Evolutionary conservation across 495 filamentous ascomycete species (phyloP), one percentile per base, ranked within the genome.

Genomic region (Aeminium ludgeri): DNA sequence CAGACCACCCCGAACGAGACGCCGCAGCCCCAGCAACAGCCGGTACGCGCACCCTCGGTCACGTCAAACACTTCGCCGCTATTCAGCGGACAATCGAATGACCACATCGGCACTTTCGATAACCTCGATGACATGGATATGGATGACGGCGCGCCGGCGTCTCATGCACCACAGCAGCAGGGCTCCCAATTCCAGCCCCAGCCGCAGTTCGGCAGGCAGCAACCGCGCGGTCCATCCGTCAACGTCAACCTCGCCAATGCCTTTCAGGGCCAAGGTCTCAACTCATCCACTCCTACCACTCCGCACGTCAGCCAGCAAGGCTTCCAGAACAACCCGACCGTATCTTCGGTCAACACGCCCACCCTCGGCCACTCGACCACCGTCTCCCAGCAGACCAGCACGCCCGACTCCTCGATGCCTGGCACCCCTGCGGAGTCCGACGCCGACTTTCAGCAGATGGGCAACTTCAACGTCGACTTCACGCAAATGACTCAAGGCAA

Each of bases 311-410:
- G 69, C 77, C 81, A 50, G 55, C 70, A 41, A 70, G 73, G 20
- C 51, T 72, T 91, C 57, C 81, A 86, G 55, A 82, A 92, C 55
- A 96, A 96, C 53, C 89, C 89, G 18, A 96, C 86, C 0, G 83
- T 96, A n/a, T 93, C 89, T 10, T 94, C 86, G 28, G 86, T 94
- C 39, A 96, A 96, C 53, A 94, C 86, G 2, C 89, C 86, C 0
- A 92, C 86, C 10, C 64, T 95, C 41, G 38, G 59, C 45, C 61
- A 57, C 3, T 28, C 46, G 16, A 56, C 66, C 6, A 60, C 73
- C 29, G 68, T 74, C 47, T 69, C 69, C 32, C 65, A 69, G n/a
- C 71, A 78, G 43, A 76, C 72, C 46, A 69, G 68, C 46, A 83
- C 80, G 1, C 79, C 79, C 33, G 77, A 85, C 54, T 79, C 78